Percentiles rank a stretch among this genome's conserved stretches.
Evolutionary conservation across 495 filamentous ascomycete genomes (phyloP).

Genomic region (Tuber microsphaerosporum): DNA sequence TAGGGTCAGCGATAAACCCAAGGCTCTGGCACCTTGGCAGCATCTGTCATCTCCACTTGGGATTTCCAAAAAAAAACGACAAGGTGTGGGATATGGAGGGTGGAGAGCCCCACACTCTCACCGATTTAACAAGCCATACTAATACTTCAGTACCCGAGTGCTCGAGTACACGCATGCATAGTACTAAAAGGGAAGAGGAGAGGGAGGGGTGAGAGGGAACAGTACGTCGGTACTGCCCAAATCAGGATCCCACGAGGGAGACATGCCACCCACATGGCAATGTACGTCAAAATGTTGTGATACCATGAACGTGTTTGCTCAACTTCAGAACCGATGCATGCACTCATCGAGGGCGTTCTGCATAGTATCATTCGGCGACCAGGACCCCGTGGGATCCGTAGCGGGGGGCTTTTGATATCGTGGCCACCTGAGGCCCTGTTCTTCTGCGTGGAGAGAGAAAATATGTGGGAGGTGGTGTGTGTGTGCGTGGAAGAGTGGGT

Average conservation of each 20-base stretch:
- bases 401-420: background rate
- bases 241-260: background rate
- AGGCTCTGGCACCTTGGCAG: background rate
- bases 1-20: background rate
- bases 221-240: background rate
- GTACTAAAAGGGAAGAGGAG: background rate
- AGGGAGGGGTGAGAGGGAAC: background rate
- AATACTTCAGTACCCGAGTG: background rate
- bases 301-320: background rate
- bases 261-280: background rate
- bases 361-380: constrained; percentile 2
- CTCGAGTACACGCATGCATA: background rate
- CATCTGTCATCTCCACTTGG: background rate
- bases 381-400: background rate
- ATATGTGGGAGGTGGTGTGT: background rate
- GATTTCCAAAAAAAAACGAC: background rate
- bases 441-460: background rate
- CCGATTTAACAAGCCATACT: background rate
- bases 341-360: background rate
- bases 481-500: background rate
- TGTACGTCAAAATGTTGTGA: background rate
- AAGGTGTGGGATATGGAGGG: background rate
- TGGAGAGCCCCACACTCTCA: background rate
- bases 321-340: background rate
- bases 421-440: background rate